Evolutionary conservation across 345 rosid genomes (phyloP).

Genomic region (Euphorbia tirucalli): DNA sequence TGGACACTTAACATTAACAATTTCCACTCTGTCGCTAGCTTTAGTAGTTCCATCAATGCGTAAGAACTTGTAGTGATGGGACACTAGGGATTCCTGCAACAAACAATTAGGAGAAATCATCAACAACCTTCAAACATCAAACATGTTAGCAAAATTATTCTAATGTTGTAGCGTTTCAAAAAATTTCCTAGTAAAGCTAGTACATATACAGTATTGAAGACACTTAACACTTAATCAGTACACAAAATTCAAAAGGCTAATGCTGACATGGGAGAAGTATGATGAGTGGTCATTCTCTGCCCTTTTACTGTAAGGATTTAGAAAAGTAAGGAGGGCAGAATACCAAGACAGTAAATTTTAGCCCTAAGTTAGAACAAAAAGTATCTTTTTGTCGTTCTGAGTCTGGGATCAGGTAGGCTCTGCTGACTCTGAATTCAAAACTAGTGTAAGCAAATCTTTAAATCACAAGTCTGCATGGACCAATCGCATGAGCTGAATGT

Average conservation of each 20-base stretch:
- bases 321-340: too few species aligned
- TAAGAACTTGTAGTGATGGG: constrained; percentile 62
- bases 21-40: constrained; percentile 73
- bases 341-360: too few species aligned
- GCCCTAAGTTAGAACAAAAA: not conserved
- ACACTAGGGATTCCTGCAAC: constrained; percentile 63
- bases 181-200: not conserved
- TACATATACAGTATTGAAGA: not conserved
- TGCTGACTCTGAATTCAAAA: not conserved
- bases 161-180: not conserved
- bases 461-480: too few species aligned
- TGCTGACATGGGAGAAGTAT: too few species aligned
- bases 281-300: too few species aligned
- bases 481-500: too few species aligned
- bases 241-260: too few species aligned
- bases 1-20: constrained; percentile 62
- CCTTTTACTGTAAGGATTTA: too few species aligned
- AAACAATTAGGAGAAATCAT: constrained; percentile 9
- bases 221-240: not conserved
- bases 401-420: not conserved
- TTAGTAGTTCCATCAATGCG: constrained; percentile 96
- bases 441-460: not conserved
- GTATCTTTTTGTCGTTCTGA: not conserved
- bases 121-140: constrained; percentile 5
- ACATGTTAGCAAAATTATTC: not conserved